Conservation (phyloP, 768 basidiomycete genomes). For the Ephemerocybe angulata region DNA sequence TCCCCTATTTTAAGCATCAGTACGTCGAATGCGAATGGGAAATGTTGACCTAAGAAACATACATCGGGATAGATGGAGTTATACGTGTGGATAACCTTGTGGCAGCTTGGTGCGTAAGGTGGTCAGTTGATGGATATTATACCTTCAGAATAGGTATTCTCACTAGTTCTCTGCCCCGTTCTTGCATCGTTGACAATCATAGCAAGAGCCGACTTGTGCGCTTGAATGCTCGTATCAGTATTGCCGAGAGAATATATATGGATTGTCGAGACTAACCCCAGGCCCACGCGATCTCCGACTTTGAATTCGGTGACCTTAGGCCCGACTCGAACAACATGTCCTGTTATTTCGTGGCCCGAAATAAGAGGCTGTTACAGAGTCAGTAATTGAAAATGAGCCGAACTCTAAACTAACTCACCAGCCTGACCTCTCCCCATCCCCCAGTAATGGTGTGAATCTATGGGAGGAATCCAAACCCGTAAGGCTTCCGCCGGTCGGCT, state of each 20-base stretch:
- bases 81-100: conserved; percentile 38
- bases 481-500: no score
- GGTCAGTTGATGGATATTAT: no score
- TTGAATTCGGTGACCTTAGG: conserved; percentile 51
- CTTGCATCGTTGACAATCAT: conserved; percentile 46
- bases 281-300: conserved; percentile 54
- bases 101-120: no score
- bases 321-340: conserved; percentile 50
- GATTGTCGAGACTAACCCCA: conserved; percentile 28
- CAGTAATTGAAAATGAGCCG: neutral
- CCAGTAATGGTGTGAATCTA: conserved; percentile 37
- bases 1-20: conserved; percentile 20
- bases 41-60: neutral
- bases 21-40: no score
- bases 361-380: conserved; percentile 30
- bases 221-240: conserved; percentile 22
- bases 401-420: no score
- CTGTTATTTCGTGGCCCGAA: conserved; percentile 55
- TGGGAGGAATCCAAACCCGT: no score
- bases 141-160: conserved; percentile 2
- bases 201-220: conserved; percentile 46
- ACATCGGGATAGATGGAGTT: conserved; percentile 39
- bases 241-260: neutral
- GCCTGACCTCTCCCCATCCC: conserved; percentile 32
- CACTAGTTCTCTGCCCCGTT: conserved; percentile 52